Conservation (phyloP, 768 basidiomycete genomes). For the Boletus pseudopeckii region DNA sequence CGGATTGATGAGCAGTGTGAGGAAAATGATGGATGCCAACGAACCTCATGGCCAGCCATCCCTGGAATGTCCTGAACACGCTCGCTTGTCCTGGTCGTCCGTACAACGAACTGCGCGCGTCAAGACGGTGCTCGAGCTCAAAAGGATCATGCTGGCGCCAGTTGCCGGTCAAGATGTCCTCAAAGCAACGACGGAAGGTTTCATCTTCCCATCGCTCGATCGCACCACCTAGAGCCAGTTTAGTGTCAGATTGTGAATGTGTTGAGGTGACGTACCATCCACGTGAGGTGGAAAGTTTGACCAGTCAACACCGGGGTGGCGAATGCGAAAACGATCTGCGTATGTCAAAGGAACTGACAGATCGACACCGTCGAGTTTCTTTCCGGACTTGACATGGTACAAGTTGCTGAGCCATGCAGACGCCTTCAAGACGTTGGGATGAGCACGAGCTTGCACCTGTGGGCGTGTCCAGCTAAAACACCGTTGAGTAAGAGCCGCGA, state of each 20-base stretch:
- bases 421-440: slow-evolving; percentile 59
- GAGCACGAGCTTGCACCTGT: slow-evolving; percentile 65
- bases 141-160: slow-evolving; percentile 70
- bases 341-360: slow-evolving; percentile 62
- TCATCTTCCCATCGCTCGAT: slow-evolving; percentile 77
- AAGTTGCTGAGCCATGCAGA: slow-evolving; percentile 61
- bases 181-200: slow-evolving; percentile 55
- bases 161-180: slow-evolving; percentile 55
- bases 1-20: neutral
- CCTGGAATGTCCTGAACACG: slow-evolving; percentile 66
- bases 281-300: slow-evolving; percentile 50
- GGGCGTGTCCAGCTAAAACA: slow-evolving; percentile 43
- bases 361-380: slow-evolving; percentile 50
- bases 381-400: slow-evolving; percentile 44
- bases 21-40: slow-evolving; percentile 1
- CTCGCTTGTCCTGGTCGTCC: slow-evolving; percentile 51
- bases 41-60: slow-evolving; percentile 70
- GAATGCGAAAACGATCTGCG: slow-evolving; percentile 71
- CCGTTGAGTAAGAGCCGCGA: neutral
- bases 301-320: slow-evolving; percentile 63
- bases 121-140: slow-evolving; percentile 54
- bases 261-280: slow-evolving; percentile 40
- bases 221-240: slow-evolving; percentile 47
- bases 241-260: neutral
- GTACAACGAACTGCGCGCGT: slow-evolving; percentile 64